Percentiles rank a stretch among this genome's conserved stretches.
Conservation (phyloP, 352 stramenopile genomes). For the Aphanomyces invadans region DNA sequence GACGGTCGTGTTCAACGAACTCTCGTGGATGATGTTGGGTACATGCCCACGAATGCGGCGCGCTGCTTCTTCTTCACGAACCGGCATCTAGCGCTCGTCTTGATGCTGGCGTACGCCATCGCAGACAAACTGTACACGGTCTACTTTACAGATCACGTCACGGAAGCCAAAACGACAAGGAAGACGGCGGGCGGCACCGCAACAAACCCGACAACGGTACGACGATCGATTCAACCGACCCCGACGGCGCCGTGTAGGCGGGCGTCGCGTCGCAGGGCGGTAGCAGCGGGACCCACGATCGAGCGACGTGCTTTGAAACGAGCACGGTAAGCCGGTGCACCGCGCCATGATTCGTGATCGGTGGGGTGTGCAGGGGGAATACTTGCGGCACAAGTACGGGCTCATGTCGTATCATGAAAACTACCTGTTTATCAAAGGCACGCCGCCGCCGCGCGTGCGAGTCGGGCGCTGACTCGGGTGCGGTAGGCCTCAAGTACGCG, state of each 20-base stretch:
- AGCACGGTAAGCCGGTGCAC: not conserved
- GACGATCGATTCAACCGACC: not conserved
- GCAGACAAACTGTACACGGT: constrained; percentile 4
- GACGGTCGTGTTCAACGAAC: constrained; percentile 11
- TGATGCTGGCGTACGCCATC: not conserved
- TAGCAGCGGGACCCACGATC: not conserved
- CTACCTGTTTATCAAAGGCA: constrained; percentile 20
- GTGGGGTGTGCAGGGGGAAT: constrained; percentile 9
- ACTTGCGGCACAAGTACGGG: constrained; percentile 19
- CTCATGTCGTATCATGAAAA: constrained; percentile 21
- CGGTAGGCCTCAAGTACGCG: constrained; percentile 36
- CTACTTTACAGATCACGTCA: constrained; percentile 4
- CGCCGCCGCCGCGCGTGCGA: too few species aligned
- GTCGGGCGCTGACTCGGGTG: too few species aligned
- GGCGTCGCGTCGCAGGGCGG: not conserved
- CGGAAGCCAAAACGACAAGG: not conserved
- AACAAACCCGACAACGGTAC: too few species aligned
- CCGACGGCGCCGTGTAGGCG: not conserved
- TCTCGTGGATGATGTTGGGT: constrained; percentile 14
- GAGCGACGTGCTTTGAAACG: constrained; percentile 14
- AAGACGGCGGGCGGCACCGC: not conserved
- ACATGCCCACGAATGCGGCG: not conserved
- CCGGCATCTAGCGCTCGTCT: not conserved
- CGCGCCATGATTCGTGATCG: too few species aligned
- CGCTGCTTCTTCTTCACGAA: not conserved